Percentiles rank a stretch among this genome's conserved stretches.
These are phyloP conservation scores for Suillus subluteus DNA, from an alignment of 768 basidiomycete species.

Conservation along the genomic window DNA sequence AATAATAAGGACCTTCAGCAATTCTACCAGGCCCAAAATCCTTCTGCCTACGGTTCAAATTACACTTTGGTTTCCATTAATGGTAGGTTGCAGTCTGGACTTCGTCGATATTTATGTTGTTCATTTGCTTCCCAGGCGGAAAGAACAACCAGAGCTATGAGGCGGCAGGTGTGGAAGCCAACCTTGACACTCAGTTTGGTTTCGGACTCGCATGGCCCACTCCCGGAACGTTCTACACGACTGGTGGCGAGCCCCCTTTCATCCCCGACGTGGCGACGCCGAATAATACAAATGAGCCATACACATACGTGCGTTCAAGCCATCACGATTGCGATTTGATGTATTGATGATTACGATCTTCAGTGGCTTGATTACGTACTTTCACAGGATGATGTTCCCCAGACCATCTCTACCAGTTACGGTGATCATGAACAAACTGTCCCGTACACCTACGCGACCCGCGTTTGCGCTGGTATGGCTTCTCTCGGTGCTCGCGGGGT, in stretches of 20 bases:
- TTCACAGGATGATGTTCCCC: conserved; percentile 48
- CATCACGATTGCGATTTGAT: background rate
- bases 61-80: conserved; percentile 60
- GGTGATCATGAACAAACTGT: conserved; percentile 79
- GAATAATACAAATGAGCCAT: conserved; percentile 53
- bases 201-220: conserved; percentile 68
- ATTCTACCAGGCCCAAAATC: conserved; percentile 53
- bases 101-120: conserved; percentile 2
- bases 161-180: conserved; percentile 64
- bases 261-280: conserved; percentile 47
- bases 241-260: conserved; percentile 64
- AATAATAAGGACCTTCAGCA: conserved; percentile 54
- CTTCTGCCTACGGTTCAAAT: conserved; percentile 50
- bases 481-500: conserved; percentile 70
- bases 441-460: conserved; percentile 57
- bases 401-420: conserved; percentile 73
- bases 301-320: conserved; percentile 38
- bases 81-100: conserved; percentile 39
- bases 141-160: conserved; percentile 57
- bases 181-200: conserved; percentile 69
- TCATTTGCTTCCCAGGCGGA: conserved; percentile 48
- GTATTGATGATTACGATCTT: conserved; percentile 8
- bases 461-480: conserved; percentile 65
- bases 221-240: conserved; percentile 61
- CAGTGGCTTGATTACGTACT: conserved; percentile 70